phyloP scores from a whole-genome alignment of 768 basidiomycete genomes.

The Tricholoma matsutake region DNA sequence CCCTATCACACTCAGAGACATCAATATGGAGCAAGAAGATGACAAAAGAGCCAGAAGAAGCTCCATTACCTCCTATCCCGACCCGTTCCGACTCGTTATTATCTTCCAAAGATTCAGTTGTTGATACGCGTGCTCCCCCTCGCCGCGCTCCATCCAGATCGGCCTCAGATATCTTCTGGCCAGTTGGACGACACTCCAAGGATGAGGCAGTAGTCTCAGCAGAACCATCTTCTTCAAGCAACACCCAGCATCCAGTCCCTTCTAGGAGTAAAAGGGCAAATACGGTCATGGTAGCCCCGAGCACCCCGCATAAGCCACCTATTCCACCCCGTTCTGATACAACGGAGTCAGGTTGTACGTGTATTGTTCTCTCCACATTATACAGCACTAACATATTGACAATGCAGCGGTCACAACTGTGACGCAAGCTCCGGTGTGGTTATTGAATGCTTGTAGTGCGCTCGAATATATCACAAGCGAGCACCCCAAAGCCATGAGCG shows the following conservation, averaged over 20 bases:
- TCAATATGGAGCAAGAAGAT: conserved; percentile 4
- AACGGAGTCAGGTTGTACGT: conserved; percentile 16
- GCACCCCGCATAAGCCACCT: conserved; percentile 8
- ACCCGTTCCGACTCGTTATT: conserved; percentile 25
- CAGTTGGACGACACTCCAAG: conserved; percentile 13
- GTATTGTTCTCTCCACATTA: not conserved
- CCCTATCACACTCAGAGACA: conserved; percentile 12
- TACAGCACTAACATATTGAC: conserved; percentile 4
- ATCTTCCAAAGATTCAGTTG: conserved; percentile 19
- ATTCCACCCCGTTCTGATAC: conserved; percentile 15
- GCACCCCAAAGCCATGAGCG: conserved; percentile 72
- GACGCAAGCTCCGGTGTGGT: conserved; percentile 68
- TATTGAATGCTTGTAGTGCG: conserved; percentile 73
- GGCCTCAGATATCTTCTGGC: conserved; percentile 22
- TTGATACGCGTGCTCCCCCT: conserved; percentile 15
- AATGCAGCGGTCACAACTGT: conserved; percentile 36
- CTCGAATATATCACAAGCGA: conserved; percentile 72
- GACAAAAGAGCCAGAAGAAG: conserved; percentile 2
- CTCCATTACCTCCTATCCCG: conserved; percentile 12
- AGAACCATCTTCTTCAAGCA: conserved; percentile 19
- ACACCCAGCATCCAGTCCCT: conserved; percentile 26
- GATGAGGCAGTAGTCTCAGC: conserved; percentile 23
- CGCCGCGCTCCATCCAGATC: conserved; percentile 14
- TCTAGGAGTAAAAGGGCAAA: conserved; percentile 25
- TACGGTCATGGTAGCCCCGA: conserved; percentile 11